Evolutionary conservation across 108 stramenopile species (phyloP).

Genomic region (Pseudonitzschia multistriata): DNA sequence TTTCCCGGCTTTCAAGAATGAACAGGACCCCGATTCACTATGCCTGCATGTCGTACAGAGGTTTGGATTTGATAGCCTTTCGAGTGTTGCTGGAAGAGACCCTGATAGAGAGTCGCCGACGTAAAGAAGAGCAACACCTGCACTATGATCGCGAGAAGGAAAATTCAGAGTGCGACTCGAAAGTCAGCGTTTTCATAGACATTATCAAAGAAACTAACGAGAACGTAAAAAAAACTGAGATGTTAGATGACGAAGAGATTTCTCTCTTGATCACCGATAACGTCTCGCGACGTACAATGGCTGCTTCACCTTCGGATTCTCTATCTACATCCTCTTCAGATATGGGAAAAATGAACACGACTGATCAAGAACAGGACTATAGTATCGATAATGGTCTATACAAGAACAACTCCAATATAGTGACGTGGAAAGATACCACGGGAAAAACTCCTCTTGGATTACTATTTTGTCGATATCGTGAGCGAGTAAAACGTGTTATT

Average conservation of each 20-base stretch:
- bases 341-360: neutral
- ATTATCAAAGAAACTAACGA: slow-evolving; percentile 3
- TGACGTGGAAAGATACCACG: slow-evolving; percentile 36
- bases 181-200: slow-evolving; percentile 23
- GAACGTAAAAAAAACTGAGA: neutral
- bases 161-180: neutral
- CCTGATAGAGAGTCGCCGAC: slow-evolving; percentile 11
- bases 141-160: neutral
- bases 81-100: slow-evolving; percentile 35
- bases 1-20: slow-evolving; percentile 21
- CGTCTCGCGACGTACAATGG: neutral
- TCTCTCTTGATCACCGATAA: neutral
- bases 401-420: slow-evolving; percentile 20
- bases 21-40: slow-evolving; percentile 47
- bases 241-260: slow-evolving; percentile 4
- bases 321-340: neutral
- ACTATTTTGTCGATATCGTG: slow-evolving; percentile 47
- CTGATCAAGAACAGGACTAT: slow-evolving; percentile 14
- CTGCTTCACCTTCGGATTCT: neutral
- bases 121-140: neutral
- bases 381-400: neutral
- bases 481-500: slow-evolving; percentile 37
- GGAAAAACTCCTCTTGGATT: slow-evolving; percentile 44
- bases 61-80: slow-evolving; percentile 46
- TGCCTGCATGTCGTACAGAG: slow-evolving; percentile 46